These are phyloP conservation scores for Wickerhamiella cacticola DNA, from an alignment of 805 yeast species.

Conservation along the genomic window DNA sequence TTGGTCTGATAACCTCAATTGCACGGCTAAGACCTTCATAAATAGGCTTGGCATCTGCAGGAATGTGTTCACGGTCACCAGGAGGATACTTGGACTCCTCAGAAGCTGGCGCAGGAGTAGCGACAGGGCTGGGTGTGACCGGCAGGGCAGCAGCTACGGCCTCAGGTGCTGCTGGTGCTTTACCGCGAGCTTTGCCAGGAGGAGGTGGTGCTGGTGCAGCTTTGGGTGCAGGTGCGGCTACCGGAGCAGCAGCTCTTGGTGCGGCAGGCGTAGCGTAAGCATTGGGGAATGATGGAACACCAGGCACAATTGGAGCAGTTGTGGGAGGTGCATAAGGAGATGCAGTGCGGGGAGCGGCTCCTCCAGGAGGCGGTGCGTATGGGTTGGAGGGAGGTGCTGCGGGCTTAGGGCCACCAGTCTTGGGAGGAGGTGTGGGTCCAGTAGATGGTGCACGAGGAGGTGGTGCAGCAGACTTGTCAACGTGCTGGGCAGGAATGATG, in stretches of 20 bases:
- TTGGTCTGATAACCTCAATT: slow-evolving; percentile 52
- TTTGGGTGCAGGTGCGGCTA: slow-evolving; percentile 12
- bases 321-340: slow-evolving; percentile 24
- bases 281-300: neutral
- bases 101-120: slow-evolving; percentile 19
- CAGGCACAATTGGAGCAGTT: slow-evolving; percentile 16
- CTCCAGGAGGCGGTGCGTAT: slow-evolving; percentile 29
- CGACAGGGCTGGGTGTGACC: neutral
- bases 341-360: slow-evolving; percentile 17
- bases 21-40: slow-evolving; percentile 43
- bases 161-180: slow-evolving; percentile 14
- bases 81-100: slow-evolving; percentile 33
- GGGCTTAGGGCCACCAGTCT: slow-evolving; percentile 17
- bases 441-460: slow-evolving; percentile 10
- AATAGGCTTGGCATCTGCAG: slow-evolving; percentile 46
- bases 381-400: slow-evolving; percentile 31
- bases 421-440: slow-evolving; percentile 13
- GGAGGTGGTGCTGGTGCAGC: slow-evolving; percentile 14
- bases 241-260: slow-evolving; percentile 11
- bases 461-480: slow-evolving; percentile 13
- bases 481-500: slow-evolving; percentile 8
- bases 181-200: slow-evolving; percentile 14
- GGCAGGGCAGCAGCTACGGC: slow-evolving; percentile 19
- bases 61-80: slow-evolving; percentile 60
- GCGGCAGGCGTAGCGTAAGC: slow-evolving; percentile 1